Evolutionary conservation across 192 early-diverging fungal genomes (phyloP).

Genomic region (Umbelopsis isabellina): DNA sequence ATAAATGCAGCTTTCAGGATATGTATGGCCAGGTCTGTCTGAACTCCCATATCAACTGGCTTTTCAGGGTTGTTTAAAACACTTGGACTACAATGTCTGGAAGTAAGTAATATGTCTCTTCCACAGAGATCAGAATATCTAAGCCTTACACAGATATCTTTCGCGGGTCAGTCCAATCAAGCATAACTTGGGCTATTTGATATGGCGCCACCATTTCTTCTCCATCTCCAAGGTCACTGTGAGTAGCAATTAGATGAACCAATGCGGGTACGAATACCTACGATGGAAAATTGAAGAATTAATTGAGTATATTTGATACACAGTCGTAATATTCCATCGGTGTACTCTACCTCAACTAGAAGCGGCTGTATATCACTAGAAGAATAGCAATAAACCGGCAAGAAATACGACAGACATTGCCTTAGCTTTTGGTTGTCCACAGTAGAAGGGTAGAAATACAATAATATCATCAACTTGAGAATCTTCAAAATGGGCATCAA

Average conservation of each 20-base stretch:
- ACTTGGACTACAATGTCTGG: constrained; percentile 19
- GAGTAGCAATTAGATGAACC: constrained; percentile 34
- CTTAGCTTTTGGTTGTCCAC: constrained; percentile 66
- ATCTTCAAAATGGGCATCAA: constrained; percentile 39
- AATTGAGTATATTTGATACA: constrained; percentile 25
- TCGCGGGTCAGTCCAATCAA: constrained; percentile 80
- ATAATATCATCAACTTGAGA: constrained; percentile 72
- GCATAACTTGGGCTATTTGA: constrained; percentile 73
- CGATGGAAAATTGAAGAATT: constrained; percentile 12
- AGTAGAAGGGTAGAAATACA: constrained; percentile 83
- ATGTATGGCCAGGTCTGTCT: constrained; percentile 64
- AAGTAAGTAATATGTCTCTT: neutral
- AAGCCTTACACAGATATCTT: constrained; percentile 62
- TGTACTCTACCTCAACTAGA: constrained; percentile 56
- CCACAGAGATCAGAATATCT: constrained; percentile 26
- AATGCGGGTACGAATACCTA: constrained; percentile 46
- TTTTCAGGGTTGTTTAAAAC: constrained; percentile 34
- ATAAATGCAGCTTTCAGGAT: constrained; percentile 59
- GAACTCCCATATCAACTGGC: constrained; percentile 50
- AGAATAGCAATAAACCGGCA: constrained; percentile 84
- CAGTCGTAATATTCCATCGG: neutral
- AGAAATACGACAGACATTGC: constrained; percentile 90
- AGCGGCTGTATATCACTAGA: constrained; percentile 69
- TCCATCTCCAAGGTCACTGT: constrained; percentile 38
- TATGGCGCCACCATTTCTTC: constrained; percentile 55